Evolutionary conservation across 1,284 basidiomycete genomes (phyloP).

Genomic region (Irpex rosettiformis): DNA sequence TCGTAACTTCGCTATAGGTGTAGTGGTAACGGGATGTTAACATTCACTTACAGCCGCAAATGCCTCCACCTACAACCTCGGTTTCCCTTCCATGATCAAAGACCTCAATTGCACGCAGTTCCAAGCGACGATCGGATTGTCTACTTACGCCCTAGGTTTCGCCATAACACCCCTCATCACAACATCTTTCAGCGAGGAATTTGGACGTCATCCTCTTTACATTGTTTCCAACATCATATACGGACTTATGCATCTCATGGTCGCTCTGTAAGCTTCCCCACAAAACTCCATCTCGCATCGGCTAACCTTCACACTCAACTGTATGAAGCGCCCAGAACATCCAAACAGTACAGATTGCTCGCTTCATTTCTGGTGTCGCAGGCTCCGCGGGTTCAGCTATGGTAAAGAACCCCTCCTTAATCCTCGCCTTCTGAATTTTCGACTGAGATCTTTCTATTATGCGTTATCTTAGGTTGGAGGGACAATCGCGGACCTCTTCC

Average conservation of each 20-base stretch:
- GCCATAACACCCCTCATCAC: constrained; percentile 67
- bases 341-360: constrained; percentile 61
- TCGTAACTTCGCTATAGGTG: constrained; percentile 13
- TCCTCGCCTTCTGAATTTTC: neutral
- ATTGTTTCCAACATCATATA: constrained; percentile 54
- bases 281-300: neutral
- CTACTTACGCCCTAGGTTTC: constrained; percentile 66
- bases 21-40: neutral
- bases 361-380: constrained; percentile 67
- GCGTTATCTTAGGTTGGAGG: constrained; percentile 46
- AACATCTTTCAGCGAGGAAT: constrained; percentile 76
- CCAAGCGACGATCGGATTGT: constrained; percentile 58
- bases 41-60: constrained; percentile 40
- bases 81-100: constrained; percentile 57
- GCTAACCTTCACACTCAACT: neutral
- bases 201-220: constrained; percentile 71
- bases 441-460: neutral
- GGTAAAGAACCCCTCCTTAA: constrained; percentile 32
- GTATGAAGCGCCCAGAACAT: constrained; percentile 57
- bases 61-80: constrained; percentile 55
- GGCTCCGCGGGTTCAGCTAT: constrained; percentile 72
- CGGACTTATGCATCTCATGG: constrained; percentile 56
- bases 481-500: constrained; percentile 72
- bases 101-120: constrained; percentile 59
- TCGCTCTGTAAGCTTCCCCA: constrained; percentile 53